phyloP scores from a whole-genome alignment of 345 rosid species.

The Citrus glauca region DNA sequence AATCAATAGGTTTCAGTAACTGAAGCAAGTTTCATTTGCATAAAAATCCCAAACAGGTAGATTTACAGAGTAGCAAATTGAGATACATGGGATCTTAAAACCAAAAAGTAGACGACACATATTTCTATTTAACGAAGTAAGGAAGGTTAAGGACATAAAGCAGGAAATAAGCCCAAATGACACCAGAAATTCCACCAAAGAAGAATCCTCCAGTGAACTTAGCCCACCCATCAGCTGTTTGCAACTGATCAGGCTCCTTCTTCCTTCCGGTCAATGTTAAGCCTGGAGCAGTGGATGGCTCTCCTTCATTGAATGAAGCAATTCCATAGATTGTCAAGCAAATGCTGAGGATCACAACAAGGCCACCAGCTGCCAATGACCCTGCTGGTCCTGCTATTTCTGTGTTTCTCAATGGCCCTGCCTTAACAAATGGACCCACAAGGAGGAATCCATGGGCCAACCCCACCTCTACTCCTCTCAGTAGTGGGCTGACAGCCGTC shows the following conservation, averaged over 20 bases:
- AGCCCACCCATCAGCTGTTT: slow-evolving; percentile 93
- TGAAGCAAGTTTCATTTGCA: background rate
- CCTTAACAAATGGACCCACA: slow-evolving; percentile 86
- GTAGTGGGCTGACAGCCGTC: slow-evolving; percentile 93
- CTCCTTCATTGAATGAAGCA: slow-evolving; percentile 77
- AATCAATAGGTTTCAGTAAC: background rate
- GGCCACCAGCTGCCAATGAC: slow-evolving; percentile 83
- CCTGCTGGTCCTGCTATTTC: slow-evolving; percentile 72
- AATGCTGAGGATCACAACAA: slow-evolving; percentile 75
- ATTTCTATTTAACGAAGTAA: slow-evolving; percentile 64
- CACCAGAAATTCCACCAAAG: slow-evolving; percentile 94
- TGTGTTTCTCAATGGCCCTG: slow-evolving; percentile 92
- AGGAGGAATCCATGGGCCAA: slow-evolving; percentile 83
- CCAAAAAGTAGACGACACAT: background rate
- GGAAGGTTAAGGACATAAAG: slow-evolving; percentile 88
- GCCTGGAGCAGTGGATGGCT: slow-evolving; percentile 70
- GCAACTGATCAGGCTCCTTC: slow-evolving; percentile 92
- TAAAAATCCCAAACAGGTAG: background rate
- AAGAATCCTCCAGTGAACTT: slow-evolving; percentile 93
- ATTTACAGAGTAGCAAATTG: slow-evolving; percentile 7
- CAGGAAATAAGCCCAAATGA: slow-evolving; percentile 90
- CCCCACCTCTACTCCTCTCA: slow-evolving; percentile 82
- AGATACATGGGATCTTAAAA: background rate
- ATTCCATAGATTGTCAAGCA: slow-evolving; percentile 87
- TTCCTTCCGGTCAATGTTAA: slow-evolving; percentile 89